Evolutionary conservation across 345 rosid species (phyloP).

Genomic region (Alliaria petiolata): DNA sequence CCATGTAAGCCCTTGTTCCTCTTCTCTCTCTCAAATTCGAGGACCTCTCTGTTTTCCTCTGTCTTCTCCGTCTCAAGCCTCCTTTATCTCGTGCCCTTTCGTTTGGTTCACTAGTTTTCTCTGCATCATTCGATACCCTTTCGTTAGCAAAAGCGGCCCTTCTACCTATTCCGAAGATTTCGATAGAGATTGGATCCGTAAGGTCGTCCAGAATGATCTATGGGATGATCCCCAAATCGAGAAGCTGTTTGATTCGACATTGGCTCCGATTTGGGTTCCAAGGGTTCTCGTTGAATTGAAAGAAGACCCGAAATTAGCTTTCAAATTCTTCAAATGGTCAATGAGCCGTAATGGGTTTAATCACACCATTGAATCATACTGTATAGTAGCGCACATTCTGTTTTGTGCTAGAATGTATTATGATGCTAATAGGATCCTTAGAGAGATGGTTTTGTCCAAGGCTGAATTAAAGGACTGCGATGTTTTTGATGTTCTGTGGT

Average conservation of each 20-base stretch:
- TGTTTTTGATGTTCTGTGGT: slow-evolving; percentile 63
- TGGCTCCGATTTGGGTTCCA: slow-evolving; percentile 50
- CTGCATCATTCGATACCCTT: slow-evolving; percentile 43
- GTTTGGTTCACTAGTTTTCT: slow-evolving; percentile 47
- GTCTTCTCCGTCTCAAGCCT: slow-evolving; percentile 11
- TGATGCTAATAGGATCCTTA: slow-evolving; percentile 46
- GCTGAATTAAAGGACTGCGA: slow-evolving; percentile 33
- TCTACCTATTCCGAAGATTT: slow-evolving; percentile 11
- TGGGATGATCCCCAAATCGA: slow-evolving; percentile 45
- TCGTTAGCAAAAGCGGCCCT: slow-evolving; percentile 31
- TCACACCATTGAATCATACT: slow-evolving; percentile 46
- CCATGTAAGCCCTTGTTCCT: slow-evolving; percentile 35
- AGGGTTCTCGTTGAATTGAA: slow-evolving; percentile 47
- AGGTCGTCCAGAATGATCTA: slow-evolving; percentile 36
- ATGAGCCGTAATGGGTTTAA: slow-evolving; percentile 40
- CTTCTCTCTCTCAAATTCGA: slow-evolving; percentile 25
- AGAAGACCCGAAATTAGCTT: slow-evolving; percentile 49
- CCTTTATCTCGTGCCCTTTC: slow-evolving; percentile 38
- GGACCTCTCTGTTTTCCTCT: slow-evolving; percentile 9
- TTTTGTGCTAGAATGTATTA: slow-evolving; percentile 52
- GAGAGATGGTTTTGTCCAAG: slow-evolving; percentile 41
- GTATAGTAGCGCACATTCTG: slow-evolving; percentile 52
- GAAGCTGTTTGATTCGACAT: slow-evolving; percentile 30
- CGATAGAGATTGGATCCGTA: slow-evolving; percentile 37
- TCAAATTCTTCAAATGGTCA: slow-evolving; percentile 63